Evolutionary conservation across 1,284 basidiomycete genomes (phyloP), one percentile per base, ranked within the genome.

Genomic region (Fistulina hepatica): DNA sequence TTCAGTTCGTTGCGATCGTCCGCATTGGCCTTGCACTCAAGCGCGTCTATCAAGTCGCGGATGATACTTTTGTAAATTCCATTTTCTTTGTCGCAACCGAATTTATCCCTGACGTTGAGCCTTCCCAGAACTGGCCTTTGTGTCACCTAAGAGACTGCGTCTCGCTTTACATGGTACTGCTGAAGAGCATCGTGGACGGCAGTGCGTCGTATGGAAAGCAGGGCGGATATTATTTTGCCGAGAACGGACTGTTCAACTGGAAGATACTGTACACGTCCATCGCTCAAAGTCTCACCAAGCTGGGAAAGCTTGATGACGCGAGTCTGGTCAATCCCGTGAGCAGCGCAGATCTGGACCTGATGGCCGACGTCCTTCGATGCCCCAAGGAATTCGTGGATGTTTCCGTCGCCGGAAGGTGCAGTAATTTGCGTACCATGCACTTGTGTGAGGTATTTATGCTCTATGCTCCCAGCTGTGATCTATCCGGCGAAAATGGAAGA

Each of bases 171-270:
- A 37, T 38, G 32, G 15, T 41, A 10, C 39, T 41, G 15, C 22
- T 25, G 15, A 28, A 24, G 20, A 25, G 37, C 22, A 37, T 45
- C 25, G 20, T 7, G 10, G 27, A 24, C 8, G 17, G 33, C 13
- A 24, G 25, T 12, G 33, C 38, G n/a, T 37, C 43, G 15, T 37
- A 24, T 19, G 41, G 41, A 10, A 31, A 26, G 23, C 35, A 27
- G 22, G 19, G 39, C 6, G 45, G 45, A 3, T 44, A 36, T 19
- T 46, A 46, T 26, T 46, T 47, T 21, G 41, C 40, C 12, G 45
- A 44, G 35, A 47, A 44, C 22, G 45, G 45, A 9, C 26, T 30
- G 7, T 43, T 44, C 30, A 33, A 38, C 20, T 47, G 45, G 45
- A 44, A 44, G 26, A 24, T 16, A 6, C 40, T 47, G 11, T 47